Conservation (phyloP, 129 eudicot species). For the Pulicaria dysenterica region DNA sequence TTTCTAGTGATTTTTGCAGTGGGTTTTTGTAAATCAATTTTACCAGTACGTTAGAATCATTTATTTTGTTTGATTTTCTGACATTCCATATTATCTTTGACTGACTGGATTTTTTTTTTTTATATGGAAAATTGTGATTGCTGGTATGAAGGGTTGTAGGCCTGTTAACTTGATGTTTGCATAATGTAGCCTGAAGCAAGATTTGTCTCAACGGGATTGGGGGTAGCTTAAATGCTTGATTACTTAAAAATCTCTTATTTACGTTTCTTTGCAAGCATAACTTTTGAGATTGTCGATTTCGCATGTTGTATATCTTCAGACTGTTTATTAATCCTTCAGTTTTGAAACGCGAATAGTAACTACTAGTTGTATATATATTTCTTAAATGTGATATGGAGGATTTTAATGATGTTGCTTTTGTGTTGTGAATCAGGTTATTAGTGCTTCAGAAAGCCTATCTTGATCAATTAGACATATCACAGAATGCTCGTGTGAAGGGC, state of each 20-base stretch:
- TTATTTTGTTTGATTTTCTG: background rate
- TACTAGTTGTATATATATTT: background rate
- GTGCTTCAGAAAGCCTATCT: background rate
- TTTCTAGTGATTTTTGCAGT: constrained; percentile 16
- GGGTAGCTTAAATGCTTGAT: constrained; percentile 18
- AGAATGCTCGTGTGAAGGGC: constrained; percentile 29
- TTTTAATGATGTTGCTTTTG: constrained; percentile 17
- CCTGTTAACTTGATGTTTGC: background rate
- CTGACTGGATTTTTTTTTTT: background rate
- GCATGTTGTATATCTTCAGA: background rate
- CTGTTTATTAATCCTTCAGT: constrained; percentile 11
- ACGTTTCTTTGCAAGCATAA: background rate
- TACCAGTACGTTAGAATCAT: background rate
- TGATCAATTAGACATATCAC: constrained; percentile 25
- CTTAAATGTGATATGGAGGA: background rate
- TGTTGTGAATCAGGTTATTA: constrained; percentile 38
- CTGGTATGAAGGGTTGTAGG: constrained; percentile 9
- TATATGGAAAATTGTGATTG: constrained; percentile 5
- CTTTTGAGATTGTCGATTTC: background rate
- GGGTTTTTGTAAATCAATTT: constrained; percentile 7
- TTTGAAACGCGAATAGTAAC: background rate
- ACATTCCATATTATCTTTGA: background rate
- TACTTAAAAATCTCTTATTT: constrained; percentile 6
- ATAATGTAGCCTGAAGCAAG: constrained; percentile 11
- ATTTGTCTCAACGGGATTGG: background rate